A percentile compares a stretch with the other conserved stretches of the same genome.
Conservation (phyloP, 1,284 basidiomycete genomes). For the Rhizoctonia solani region DNA sequence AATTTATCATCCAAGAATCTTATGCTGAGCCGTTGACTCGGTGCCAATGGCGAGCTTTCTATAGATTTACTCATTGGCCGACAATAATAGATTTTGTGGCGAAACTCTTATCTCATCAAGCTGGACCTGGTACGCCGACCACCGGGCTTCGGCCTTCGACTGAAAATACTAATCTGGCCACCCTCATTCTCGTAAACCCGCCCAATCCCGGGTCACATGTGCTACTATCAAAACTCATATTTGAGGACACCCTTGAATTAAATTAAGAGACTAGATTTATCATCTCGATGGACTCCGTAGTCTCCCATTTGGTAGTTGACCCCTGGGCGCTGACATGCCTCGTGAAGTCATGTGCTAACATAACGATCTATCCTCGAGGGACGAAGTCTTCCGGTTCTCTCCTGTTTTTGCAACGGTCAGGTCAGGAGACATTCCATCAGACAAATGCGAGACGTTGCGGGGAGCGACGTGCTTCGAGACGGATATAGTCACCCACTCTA, state of each 20-base stretch:
- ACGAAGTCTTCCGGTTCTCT: slow-evolving; percentile 19
- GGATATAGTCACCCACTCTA: slow-evolving; percentile 4
- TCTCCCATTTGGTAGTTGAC: slow-evolving; percentile 2
- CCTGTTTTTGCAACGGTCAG: neutral
- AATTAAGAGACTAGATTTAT: too few species aligned
- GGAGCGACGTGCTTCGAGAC: slow-evolving; percentile 5
- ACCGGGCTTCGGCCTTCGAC: neutral
- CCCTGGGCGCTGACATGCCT: neutral
- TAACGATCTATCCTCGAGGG: neutral
- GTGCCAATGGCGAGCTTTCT: too few species aligned
- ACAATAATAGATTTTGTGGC: too few species aligned
- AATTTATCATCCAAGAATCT: too few species aligned
- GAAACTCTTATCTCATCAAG: too few species aligned
- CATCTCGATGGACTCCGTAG: neutral
- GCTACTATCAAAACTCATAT: neutral
- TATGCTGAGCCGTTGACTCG: too few species aligned
- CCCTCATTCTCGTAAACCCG: slow-evolving; percentile 11
- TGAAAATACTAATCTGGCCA: neutral
- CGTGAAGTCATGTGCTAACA: neutral
- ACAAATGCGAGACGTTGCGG: slow-evolving; percentile 3
- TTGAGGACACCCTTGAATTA: neutral
- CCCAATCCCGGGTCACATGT: slow-evolving; percentile 1
- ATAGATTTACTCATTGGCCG: neutral
- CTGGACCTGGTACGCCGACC: too few species aligned
- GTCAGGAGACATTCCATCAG: slow-evolving; percentile 31